Conservation (phyloP, 306 rosid genomes). For the Quercus ilex region DNA sequence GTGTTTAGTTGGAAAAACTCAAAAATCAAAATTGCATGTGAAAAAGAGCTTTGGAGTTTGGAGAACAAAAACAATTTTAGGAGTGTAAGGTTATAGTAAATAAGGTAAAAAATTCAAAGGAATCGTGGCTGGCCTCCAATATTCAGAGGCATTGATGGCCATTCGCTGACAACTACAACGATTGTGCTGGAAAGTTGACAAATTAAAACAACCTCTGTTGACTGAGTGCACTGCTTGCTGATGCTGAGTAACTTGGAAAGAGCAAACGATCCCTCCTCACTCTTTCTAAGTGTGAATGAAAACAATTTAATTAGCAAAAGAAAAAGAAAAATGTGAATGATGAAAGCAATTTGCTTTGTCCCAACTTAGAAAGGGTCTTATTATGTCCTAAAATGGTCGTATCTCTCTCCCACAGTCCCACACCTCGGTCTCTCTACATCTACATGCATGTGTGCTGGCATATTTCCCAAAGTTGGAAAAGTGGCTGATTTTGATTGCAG, state of each 20-base stretch:
- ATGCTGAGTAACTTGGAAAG: neutral
- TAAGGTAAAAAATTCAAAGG: no score
- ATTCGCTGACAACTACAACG: slow-evolving; percentile 7
- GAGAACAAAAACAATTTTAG: no score
- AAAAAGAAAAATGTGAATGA: no score
- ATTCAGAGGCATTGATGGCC: neutral
- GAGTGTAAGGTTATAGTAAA: no score
- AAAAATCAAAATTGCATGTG: no score
- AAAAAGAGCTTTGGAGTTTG: no score
- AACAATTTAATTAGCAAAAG: neutral
- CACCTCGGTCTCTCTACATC: neutral
- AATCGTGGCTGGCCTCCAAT: neutral
- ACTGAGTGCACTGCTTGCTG: neutral
- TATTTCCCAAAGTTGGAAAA: slow-evolving; percentile 21
- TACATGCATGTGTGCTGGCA: slow-evolving; percentile 35
- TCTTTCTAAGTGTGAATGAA: slow-evolving; percentile 23
- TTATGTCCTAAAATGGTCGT: slow-evolving; percentile 5
- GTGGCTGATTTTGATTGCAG: neutral
- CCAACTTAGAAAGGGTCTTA: slow-evolving; percentile 12
- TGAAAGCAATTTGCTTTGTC: neutral
- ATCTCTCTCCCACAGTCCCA: slow-evolving; percentile 10
- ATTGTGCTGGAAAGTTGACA: slow-evolving; percentile 39
- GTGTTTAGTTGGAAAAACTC: no score
- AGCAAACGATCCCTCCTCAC: neutral
- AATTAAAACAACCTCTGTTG: slow-evolving; percentile 3